Evolutionary conservation across 257 asterid species (phyloP), one percentile per base, ranked within the genome.

Genomic region (Fraxinus pennsylvanica): DNA sequence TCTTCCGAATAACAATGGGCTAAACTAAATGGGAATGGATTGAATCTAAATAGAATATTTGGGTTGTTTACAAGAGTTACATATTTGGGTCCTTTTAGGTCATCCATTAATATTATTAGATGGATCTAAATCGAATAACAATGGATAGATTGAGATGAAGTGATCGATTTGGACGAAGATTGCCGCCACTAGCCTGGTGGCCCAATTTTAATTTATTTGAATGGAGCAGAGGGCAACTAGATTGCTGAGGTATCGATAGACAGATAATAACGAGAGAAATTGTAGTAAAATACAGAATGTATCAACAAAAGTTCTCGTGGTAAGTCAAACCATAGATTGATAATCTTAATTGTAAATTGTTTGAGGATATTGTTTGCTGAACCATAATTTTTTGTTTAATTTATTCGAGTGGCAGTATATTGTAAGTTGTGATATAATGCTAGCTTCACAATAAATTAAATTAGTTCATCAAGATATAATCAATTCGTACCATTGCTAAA

Each of bases 391-490:
- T 14, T 1, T 32, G 7, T 50, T 50, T 33, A 21, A 21, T 68
- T 59, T 71, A 57, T 67, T 45, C 10, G 21, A 63, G 73, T 59
- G 13, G 38, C 69, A 13, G 4, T 6, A 13, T 14, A 45, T 3
- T 45, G 3, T 2, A 63, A 52, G 36, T 13, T 30, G 77, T 33
- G 9, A 6, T 59, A 63, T 75, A 32, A n/a, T 54, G 54, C 76
- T 38, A 22, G 65, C 6, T 3, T 73, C 10, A 50, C 72, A 61
- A 39, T 39, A 38, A 47, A 21, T 30, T 35, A 61, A 36, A 38
- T 41, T 69, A 57, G 76, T 21, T 75, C 50, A 22, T 47, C 71
- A 57, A 30, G 10, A 30, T 61, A 65, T 54, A 63, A 71, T 41
- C 33, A 10, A 61, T 75, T 27, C 12, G 0, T 52, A 14, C 50